Base-by-base conservation (phyloP, 768 basidiomycete genomes). In the Hygrocybe punicea region DNA sequence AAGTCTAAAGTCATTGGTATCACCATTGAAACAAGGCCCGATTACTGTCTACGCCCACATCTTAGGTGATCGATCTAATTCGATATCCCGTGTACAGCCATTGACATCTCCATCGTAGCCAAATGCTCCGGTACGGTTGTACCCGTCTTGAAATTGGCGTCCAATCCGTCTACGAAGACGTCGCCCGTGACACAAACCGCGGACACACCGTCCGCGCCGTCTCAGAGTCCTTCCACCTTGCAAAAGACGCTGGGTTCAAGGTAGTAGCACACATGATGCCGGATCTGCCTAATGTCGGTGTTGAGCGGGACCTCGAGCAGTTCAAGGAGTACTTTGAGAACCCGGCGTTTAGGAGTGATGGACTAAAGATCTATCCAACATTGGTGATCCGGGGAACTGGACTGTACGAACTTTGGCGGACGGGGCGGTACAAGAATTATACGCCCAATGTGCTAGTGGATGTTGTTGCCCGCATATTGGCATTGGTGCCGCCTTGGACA, bases 261-360 rank as follows among this genome's bases (percentile, higher is more conserved):
- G 95, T 99, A 54, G 97, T 99, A 25, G 95, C 95, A 17, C 97
- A 99, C 69, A 98, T 98, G 97, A 99, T 99, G 95, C 94, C 95
- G 13, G 96, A 99, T 71, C 82, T 98, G 8, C 96, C 96, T 8
- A 99, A 99, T 69, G 92, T 98, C 56, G 97, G 97, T 34, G 81
- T 96, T 58, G 97, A 98, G 75, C 85, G 97, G 56, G 97, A 99
- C 72, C 83, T 99, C 47, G 94, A 94, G 66, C 97, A 98, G 67
- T 99, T 99, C 81, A 95, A 97, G 70, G 97, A 98, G 69, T 99
- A 94, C 71, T 99, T 99, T 65, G 97, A 99, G 75, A 98, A 97
- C 67, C 97, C 97, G 10, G 91, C 91, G 0, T 99, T 98, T 76
- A 79, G 97, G 60, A 94, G 93, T 51, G 97, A 99, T 67, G 97